These are phyloP conservation scores for Paxillus involutus DNA, from an alignment of 768 basidiomycete genomes.

Conservation along the genomic window DNA sequence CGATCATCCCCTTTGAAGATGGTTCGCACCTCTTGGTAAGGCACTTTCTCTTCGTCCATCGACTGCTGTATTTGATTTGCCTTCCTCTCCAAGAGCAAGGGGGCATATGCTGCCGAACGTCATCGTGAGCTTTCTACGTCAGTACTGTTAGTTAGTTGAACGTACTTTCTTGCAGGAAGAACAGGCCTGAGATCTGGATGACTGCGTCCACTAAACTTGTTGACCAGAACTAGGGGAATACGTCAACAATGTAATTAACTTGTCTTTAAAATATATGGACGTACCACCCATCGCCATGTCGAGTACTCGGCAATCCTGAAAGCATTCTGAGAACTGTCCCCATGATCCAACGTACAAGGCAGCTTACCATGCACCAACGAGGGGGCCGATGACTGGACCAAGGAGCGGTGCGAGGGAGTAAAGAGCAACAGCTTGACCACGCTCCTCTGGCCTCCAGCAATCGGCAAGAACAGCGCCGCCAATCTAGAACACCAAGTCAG, in stretches of 20 bases:
- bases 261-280: conserved; percentile 13
- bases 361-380: conserved; percentile 57
- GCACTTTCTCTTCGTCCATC: conserved; percentile 48
- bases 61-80: conserved; percentile 44
- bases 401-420: conserved; percentile 67
- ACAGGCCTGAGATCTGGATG: conserved; percentile 55
- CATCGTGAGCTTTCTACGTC: conserved; percentile 13
- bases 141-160: neutral
- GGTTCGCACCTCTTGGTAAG: conserved; percentile 41
- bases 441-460: conserved; percentile 56
- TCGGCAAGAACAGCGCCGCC: conserved; percentile 70
- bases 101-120: conserved; percentile 24
- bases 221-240: conserved; percentile 57
- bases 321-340: neutral
- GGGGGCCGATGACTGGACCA: conserved; percentile 63
- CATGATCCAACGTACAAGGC: neutral
- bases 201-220: conserved; percentile 55
- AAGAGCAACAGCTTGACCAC: conserved; percentile 64
- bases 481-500: conserved; percentile 32
- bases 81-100: conserved; percentile 46
- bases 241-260: neutral
- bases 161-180: conserved; percentile 65
- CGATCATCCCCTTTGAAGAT: conserved; percentile 36
- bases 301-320: conserved; percentile 54
- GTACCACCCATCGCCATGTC: conserved; percentile 73